These are phyloP conservation scores for Penicillium chermesinum DNA, from an alignment of 495 filamentous ascomycete species.

Conservation along the genomic window DNA sequence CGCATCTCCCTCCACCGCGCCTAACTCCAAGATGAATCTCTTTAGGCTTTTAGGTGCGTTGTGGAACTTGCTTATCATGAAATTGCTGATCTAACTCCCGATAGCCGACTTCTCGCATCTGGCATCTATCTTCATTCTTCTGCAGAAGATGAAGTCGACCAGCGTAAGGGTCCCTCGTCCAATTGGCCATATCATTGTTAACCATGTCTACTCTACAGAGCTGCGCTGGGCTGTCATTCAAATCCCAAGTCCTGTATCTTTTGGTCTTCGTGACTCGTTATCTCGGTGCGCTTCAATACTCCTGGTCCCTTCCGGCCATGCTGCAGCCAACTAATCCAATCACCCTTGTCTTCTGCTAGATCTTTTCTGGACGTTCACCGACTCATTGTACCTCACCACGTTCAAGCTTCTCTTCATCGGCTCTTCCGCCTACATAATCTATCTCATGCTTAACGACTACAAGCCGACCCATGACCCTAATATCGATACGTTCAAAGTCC, in stretches of 20 bases:
- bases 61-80: too few species aligned
- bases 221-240: constrained; percentile 95
- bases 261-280: constrained; percentile 91
- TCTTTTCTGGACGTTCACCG: constrained; percentile 78
- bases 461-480: constrained; percentile 94
- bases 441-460: constrained; percentile 94
- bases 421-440: constrained; percentile 87
- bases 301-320: too few species aligned
- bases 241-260: constrained; percentile 90
- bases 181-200: not conserved
- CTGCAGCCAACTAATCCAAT: constrained; percentile 1
- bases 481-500: constrained; percentile 91
- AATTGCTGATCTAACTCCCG: not conserved
- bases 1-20: not conserved
- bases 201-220: constrained; percentile 52
- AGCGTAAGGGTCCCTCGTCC: constrained; percentile 55
- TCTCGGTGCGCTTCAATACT: constrained; percentile 55
- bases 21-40: constrained; percentile 64
- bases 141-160: constrained; percentile 91
- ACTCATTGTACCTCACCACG: constrained; percentile 79
- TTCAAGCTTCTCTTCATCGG: constrained; percentile 95
- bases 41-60: constrained; percentile 77
- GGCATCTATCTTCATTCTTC: constrained; percentile 85
- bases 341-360: constrained; percentile 43
- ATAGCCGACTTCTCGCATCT: constrained; percentile 91